Conservation (phyloP, 768 basidiomycete species). For the Neoboletus brunneissimus region DNA sequence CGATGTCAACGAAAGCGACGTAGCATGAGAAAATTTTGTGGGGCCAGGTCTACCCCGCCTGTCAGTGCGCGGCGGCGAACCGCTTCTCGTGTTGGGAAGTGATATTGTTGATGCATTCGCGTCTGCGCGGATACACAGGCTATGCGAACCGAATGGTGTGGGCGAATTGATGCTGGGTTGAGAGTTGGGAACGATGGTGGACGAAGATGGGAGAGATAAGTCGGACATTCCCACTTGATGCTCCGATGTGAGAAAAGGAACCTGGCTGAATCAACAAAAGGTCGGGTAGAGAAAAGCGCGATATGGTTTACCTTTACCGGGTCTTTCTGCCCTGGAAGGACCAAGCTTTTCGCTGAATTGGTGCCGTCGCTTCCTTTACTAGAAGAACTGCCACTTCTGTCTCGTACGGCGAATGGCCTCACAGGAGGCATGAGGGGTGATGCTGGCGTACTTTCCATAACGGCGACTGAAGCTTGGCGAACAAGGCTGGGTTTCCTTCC, state of each 20-base stretch:
- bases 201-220: conserved; percentile 73
- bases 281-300: not conserved
- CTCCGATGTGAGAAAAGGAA: conserved; percentile 65
- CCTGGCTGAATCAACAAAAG: conserved; percentile 35
- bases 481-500: conserved; percentile 39
- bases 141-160: conserved; percentile 36
- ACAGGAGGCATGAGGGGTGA: conserved; percentile 42
- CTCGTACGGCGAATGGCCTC: conserved; percentile 45
- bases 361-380: conserved; percentile 38
- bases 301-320: conserved; percentile 56
- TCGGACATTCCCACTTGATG: conserved; percentile 68
- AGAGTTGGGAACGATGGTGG: conserved; percentile 37
- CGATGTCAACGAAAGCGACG: conserved; percentile 35
- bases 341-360: conserved; percentile 29
- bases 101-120: conserved; percentile 41
- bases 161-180: conserved; percentile 39
- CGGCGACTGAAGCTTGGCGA: conserved; percentile 52
- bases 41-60: conserved; percentile 21
- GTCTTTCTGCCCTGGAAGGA: conserved; percentile 65
- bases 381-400: conserved; percentile 48
- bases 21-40: conserved; percentile 28
- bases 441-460: conserved; percentile 47
- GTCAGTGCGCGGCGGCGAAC: conserved; percentile 27
- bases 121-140: conserved; percentile 24
- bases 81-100: conserved; percentile 37